Conservation (phyloP, 805 yeast species). For the Wickerhamiella alocasiicola region DNA sequence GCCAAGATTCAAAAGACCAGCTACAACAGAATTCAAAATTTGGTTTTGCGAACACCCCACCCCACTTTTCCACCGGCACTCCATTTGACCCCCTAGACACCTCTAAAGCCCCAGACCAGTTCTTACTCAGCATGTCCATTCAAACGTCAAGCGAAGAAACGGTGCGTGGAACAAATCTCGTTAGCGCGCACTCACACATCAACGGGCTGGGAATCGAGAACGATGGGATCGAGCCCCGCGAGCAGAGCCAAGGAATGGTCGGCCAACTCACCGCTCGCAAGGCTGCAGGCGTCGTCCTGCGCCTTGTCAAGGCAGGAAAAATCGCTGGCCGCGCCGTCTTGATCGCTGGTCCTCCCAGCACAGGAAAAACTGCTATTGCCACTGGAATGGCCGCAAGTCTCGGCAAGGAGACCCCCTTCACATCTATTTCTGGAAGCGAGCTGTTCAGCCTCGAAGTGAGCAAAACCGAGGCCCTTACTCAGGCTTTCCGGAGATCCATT, state of each 20-base stretch:
- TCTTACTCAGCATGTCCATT: slow-evolving; percentile 24
- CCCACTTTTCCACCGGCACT: too few relatives aligned
- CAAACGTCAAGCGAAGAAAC: slow-evolving; percentile 35
- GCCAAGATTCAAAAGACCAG: too few relatives aligned
- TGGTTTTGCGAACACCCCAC: too few relatives aligned
- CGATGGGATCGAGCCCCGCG: slow-evolving; percentile 73
- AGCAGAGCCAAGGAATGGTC: slow-evolving; percentile 85
- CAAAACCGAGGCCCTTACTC: slow-evolving; percentile 92
- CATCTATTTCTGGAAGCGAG: slow-evolving; percentile 90
- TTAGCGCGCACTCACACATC: slow-evolving; percentile 98
- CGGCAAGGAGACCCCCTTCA: slow-evolving; percentile 78
- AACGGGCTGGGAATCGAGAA: slow-evolving; percentile 87
- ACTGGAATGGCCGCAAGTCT: slow-evolving; percentile 52
- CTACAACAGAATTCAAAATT: too few relatives aligned
- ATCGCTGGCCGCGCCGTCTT: slow-evolving; percentile 95
- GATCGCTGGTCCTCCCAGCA: slow-evolving; percentile 96
- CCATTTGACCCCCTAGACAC: too few relatives aligned
- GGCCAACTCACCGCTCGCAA: slow-evolving; percentile 91
- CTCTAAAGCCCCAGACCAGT: too few relatives aligned
- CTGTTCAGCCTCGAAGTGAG: slow-evolving; percentile 81
- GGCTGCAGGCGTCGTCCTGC: slow-evolving; percentile 89
- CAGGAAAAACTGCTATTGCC: slow-evolving; percentile 98
- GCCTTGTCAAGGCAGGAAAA: slow-evolving; percentile 85
- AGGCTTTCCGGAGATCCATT: slow-evolving; percentile 89
- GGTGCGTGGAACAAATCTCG: slow-evolving; percentile 54